A percentile compares a stretch with the other conserved stretches of the same genome.
These are phyloP conservation scores for Coffea eugenioides DNA, from an alignment of 257 asterid genomes.

Conservation along the genomic window DNA sequence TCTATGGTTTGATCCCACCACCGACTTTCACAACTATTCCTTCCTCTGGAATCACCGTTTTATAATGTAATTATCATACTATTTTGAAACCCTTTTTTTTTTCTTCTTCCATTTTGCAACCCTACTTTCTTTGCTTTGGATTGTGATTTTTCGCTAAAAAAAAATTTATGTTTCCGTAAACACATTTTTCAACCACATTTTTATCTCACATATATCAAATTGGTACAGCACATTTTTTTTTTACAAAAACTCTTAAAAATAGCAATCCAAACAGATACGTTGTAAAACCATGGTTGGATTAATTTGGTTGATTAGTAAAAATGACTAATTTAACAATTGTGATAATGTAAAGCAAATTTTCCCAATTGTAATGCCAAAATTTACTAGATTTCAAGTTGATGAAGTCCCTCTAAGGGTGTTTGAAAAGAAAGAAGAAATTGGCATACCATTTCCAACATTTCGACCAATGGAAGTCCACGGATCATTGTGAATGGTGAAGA, in stretches of 20 bases:
- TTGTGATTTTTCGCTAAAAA: too few relatives aligned
- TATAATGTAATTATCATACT: conserved; percentile 33
- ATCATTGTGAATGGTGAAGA: conserved; percentile 56
- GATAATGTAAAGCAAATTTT: background rate
- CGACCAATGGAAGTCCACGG: conserved; percentile 60
- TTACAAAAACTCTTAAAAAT: too few relatives aligned
- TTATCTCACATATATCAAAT: too few relatives aligned
- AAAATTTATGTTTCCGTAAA: too few relatives aligned
- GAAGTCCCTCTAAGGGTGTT: conserved; percentile 52
- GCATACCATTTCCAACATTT: conserved; percentile 39
- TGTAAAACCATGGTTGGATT: background rate
- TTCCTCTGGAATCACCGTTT: conserved; percentile 56
- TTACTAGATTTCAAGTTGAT: conserved; percentile 47
- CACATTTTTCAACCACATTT: too few relatives aligned
- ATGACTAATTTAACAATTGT: too few relatives aligned
- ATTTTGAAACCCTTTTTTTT: too few relatives aligned
- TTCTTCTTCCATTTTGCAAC: background rate
- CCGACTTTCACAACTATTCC: conserved; percentile 51
- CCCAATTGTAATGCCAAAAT: too few relatives aligned
- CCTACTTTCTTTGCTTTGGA: too few relatives aligned
- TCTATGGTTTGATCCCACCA: conserved; percentile 61
- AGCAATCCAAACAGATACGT: too few relatives aligned
- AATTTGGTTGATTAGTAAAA: too few relatives aligned
- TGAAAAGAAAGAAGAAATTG: conserved; percentile 39
- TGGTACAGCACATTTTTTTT: too few relatives aligned